Evolutionary conservation across 2,329 filamentous ascomycete species (phyloP).

Genomic region (Trichocomaceae sp.): DNA sequence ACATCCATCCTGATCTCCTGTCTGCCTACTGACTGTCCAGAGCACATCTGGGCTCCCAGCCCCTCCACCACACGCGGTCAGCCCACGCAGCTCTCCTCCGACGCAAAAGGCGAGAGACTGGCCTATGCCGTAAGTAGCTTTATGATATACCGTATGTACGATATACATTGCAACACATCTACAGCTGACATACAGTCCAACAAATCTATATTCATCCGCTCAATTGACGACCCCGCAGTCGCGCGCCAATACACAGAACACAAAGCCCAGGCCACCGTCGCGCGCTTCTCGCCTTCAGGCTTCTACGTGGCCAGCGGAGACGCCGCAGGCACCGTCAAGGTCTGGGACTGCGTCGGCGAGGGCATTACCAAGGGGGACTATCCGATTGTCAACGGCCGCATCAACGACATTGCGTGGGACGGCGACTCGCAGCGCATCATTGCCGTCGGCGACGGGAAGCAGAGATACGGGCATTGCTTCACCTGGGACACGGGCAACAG

Average conservation of each 20-base stretch:
- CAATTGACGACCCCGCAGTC: constrained; percentile 79
- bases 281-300: constrained; percentile 86
- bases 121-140: constrained; percentile 91
- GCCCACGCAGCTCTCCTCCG: constrained; percentile 79
- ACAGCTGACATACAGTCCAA: no score
- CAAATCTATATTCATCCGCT: constrained; percentile 93
- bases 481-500: constrained; percentile 94
- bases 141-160: no score
- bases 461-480: constrained; percentile 88
- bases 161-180: no score
- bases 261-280: constrained; percentile 81
- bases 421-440: constrained; percentile 95
- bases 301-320: constrained; percentile 95
- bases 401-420: constrained; percentile 97
- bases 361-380: constrained; percentile 92
- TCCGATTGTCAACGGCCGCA: constrained; percentile 83
- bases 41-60: constrained; percentile 73
- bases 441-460: constrained; percentile 89
- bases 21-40: constrained; percentile 30
- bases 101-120: constrained; percentile 83
- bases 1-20: not conserved
- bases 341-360: constrained; percentile 84
- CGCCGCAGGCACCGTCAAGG: constrained; percentile 71
- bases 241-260: constrained; percentile 90
- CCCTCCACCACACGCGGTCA: constrained; percentile 79